phyloP scores from a whole-genome alignment of 768 basidiomycete species.

The Agaricus blazei region DNA sequence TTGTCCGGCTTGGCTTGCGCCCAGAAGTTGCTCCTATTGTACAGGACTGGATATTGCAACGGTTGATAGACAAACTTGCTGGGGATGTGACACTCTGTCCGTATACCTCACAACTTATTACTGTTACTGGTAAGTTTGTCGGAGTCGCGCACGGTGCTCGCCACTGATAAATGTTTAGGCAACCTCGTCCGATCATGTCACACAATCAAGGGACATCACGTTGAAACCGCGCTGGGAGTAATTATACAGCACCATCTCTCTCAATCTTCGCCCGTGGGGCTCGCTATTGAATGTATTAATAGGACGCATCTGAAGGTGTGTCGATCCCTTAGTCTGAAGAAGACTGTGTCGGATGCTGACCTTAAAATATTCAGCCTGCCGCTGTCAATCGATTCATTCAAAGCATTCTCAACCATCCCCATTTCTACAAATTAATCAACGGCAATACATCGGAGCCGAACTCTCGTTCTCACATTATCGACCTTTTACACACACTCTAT shows the following conservation, averaged over 20 bases:
- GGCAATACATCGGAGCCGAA: constrained; percentile 15
- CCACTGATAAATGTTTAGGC: constrained; percentile 17
- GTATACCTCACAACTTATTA: not conserved
- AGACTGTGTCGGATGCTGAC: constrained; percentile 1
- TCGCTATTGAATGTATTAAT: constrained; percentile 37
- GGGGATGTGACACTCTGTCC: not conserved
- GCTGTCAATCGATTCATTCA: constrained; percentile 75
- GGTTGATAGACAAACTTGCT: constrained; percentile 2
- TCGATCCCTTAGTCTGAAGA: not conserved
- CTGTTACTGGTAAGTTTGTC: constrained; percentile 5
- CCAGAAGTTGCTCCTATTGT: not conserved
- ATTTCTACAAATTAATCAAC: constrained; percentile 48
- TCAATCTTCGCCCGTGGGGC: constrained; percentile 31
- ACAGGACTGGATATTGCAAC: constrained; percentile 2
- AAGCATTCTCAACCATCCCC: constrained; percentile 63
- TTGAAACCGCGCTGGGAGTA: constrained; percentile 66
- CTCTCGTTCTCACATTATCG: constrained; percentile 42
- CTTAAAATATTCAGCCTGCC: constrained; percentile 45
- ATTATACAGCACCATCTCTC: constrained; percentile 57
- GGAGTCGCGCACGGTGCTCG: not conserved
- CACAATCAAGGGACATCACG: constrained; percentile 48
- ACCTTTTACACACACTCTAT: constrained; percentile 66
- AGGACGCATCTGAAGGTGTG: constrained; percentile 60
- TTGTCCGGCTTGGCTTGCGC: not conserved
- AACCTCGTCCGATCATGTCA: constrained; percentile 23